Percentiles rank a stretch among this genome's conserved stretches.
phyloP scores from a whole-genome alignment of 257 asterid genomes.

The Solanum chmielewskii region DNA sequence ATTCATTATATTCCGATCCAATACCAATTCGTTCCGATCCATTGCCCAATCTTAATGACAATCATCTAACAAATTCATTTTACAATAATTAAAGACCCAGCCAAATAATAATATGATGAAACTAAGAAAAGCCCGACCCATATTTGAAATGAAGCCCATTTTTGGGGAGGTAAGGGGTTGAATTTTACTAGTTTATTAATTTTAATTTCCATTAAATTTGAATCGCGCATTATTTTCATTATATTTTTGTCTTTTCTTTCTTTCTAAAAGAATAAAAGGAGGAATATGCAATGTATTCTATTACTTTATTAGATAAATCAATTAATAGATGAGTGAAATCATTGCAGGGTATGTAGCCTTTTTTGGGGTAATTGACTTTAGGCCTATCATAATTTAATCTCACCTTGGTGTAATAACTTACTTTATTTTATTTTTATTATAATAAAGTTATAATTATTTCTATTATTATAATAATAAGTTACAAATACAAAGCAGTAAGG shows the following conservation, averaged over 20 bases:
- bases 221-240: background rate
- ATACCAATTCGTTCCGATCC: too few relatives aligned
- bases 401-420: background rate
- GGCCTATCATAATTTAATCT: background rate
- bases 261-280: background rate
- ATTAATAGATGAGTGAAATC: background rate
- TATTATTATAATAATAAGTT: background rate
- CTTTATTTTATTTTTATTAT: background rate
- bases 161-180: background rate
- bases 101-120: background rate
- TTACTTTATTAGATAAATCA: background rate
- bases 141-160: background rate
- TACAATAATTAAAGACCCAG: background rate
- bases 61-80: background rate
- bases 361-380: background rate
- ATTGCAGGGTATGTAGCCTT: background rate
- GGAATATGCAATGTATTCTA: background rate
- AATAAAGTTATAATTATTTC: background rate
- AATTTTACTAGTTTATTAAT: too few relatives aligned
- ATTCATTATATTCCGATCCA: too few relatives aligned
- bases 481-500: background rate
- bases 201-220: too few relatives aligned
- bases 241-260: too few relatives aligned
- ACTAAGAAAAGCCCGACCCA: background rate
- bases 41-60: too few relatives aligned